Evolutionary conservation across 768 basidiomycete species (phyloP).

Genomic region (Lactifluus pinguis): DNA sequence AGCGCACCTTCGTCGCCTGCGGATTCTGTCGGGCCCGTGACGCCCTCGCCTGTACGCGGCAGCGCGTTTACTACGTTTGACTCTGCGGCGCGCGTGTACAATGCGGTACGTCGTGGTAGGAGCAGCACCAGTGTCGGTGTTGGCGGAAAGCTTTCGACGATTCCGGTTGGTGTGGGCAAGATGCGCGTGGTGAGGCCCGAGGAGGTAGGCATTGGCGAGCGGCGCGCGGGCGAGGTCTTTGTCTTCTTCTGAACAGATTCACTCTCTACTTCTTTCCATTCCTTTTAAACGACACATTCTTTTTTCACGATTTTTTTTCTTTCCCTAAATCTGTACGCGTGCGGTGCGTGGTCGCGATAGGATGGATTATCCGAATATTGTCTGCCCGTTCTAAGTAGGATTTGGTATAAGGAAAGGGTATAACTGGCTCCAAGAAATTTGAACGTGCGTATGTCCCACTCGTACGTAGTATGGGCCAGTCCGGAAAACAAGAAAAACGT

Average conservation of each 20-base stretch:
- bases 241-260: conserved; percentile 1
- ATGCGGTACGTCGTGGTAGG: not conserved
- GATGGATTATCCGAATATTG: not conserved
- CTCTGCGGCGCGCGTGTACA: not conserved
- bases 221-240: not conserved
- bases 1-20: not conserved
- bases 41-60: not conserved
- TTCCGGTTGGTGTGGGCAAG: conserved; percentile 2
- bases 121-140: too few species aligned
- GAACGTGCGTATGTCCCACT: not conserved
- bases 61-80: not conserved
- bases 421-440: conserved; percentile 1
- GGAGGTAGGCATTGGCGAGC: not conserved
- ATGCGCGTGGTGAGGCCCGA: conserved; percentile 1
- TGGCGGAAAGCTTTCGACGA: not conserved
- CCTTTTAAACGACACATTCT: not conserved
- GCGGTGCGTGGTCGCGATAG: not conserved
- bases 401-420: conserved; percentile 10
- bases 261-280: not conserved
- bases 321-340: not conserved
- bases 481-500: not conserved
- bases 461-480: not conserved
- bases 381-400: not conserved
- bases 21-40: not conserved
- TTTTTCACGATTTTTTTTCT: not conserved